Evolutionary conservation across 2,329 filamentous ascomycete species (phyloP).

Genomic region (Hypoxylon sp.): DNA sequence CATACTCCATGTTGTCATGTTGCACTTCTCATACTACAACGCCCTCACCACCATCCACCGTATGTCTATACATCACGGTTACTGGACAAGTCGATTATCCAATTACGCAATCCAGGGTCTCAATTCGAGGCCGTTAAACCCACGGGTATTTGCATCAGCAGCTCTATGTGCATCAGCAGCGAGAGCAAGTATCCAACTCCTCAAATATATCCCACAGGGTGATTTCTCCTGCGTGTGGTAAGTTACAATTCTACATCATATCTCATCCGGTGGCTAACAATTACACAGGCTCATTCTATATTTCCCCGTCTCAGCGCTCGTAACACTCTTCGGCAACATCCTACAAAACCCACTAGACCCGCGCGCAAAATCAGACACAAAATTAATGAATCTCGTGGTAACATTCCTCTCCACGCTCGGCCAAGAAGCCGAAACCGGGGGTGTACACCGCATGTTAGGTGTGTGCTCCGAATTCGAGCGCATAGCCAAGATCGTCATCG

Average conservation of each 20-base stretch:
- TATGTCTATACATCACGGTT: constrained; percentile 98
- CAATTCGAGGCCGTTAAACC: constrained; percentile 91
- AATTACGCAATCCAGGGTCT: constrained; percentile 96
- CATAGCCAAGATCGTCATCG: constrained; percentile 90
- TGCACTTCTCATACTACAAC: constrained; percentile 98
- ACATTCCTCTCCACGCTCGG: constrained; percentile 90
- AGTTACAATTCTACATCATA: constrained; percentile 51
- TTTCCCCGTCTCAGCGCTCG: constrained; percentile 93
- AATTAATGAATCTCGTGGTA: constrained; percentile 92
- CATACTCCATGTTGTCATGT: constrained; percentile 92
- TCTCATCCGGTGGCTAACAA: constrained; percentile 48
- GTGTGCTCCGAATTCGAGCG: constrained; percentile 97
- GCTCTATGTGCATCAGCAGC: constrained; percentile 93
- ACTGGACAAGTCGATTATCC: constrained; percentile 95
- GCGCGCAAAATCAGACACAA: constrained; percentile 87
- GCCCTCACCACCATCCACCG: constrained; percentile 97
- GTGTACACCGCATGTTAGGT: constrained; percentile 91
- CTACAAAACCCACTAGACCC: constrained; percentile 94
- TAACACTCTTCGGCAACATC: constrained; percentile 96
- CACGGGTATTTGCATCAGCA: constrained; percentile 92
- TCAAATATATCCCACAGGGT: constrained; percentile 96
- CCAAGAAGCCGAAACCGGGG: constrained; percentile 89
- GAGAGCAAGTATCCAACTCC: constrained; percentile 89
- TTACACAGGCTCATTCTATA: constrained; percentile 83
- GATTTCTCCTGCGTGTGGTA: constrained; percentile 97